Percentiles rank a stretch among this genome's conserved stretches.
Evolutionary conservation across 2,329 filamentous ascomycete species (phyloP).

Genomic region (Epichloe gansuensis): DNA sequence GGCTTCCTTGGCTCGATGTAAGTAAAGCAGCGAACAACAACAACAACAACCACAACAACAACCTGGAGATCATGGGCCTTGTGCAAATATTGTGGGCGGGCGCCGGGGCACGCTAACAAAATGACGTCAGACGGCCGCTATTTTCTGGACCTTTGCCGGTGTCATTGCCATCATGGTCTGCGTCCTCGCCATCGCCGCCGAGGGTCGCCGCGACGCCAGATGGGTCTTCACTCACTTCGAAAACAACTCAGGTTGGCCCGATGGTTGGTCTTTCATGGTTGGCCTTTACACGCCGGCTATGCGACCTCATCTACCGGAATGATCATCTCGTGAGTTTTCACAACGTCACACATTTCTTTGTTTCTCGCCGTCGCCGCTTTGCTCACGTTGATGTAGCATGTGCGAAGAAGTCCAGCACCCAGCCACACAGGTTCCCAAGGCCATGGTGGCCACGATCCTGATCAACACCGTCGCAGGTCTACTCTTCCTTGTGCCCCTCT

Average conservation of each 20-base stretch:
- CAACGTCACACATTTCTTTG: not conserved
- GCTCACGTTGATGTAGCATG: conserved; percentile 36
- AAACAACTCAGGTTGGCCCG: conserved; percentile 53
- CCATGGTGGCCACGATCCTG: conserved; percentile 55
- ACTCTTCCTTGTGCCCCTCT: conserved; percentile 54
- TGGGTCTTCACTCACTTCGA: conserved; percentile 62
- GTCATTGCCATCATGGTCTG: conserved; percentile 52
- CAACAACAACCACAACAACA: no score
- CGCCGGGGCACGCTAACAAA: not conserved
- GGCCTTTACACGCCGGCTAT: conserved; percentile 63
- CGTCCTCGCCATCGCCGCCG: conserved; percentile 53
- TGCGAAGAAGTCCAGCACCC: conserved; percentile 60
- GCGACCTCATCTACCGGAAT: conserved; percentile 67
- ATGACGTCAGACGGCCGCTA: conserved; percentile 44
- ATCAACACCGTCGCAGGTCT: conserved; percentile 57
- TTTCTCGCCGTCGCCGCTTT: not conserved
- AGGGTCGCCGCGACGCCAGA: conserved; percentile 48
- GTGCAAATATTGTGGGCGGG: conserved; percentile 4
- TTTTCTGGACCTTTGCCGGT: conserved; percentile 64
- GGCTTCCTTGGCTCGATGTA: conserved; percentile 58
- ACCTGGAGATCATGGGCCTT: not conserved
- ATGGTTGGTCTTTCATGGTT: conserved; percentile 63
- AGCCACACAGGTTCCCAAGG: conserved; percentile 56
- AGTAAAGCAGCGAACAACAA: conserved; percentile 19
- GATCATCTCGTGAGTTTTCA: conserved; percentile 55